These are phyloP conservation scores for Eragrostis tef DNA, from an alignment of 202 grass and related monocot species.

Conservation along the genomic window DNA sequence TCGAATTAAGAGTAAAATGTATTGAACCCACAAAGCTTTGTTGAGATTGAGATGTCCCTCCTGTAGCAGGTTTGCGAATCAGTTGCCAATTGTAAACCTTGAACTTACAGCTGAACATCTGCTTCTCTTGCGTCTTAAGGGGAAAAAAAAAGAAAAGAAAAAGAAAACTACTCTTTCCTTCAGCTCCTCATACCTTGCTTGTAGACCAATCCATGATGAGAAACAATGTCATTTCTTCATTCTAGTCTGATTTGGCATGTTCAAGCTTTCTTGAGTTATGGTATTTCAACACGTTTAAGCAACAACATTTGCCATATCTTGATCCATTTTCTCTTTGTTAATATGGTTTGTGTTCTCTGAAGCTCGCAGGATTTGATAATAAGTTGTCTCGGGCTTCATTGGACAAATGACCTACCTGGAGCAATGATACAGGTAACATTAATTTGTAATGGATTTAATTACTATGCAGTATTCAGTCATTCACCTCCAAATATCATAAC, in stretches of 20 bases:
- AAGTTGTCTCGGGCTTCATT: constrained; percentile 94
- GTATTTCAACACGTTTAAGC: neutral
- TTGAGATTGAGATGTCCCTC: neutral
- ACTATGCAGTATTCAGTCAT: neutral
- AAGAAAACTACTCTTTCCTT: neutral
- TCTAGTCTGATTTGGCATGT: constrained; percentile 27
- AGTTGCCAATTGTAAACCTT: neutral
- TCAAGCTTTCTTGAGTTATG: neutral
- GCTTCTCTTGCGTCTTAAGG: neutral
- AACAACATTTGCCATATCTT: neutral
- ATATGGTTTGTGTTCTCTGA: constrained; percentile 48
- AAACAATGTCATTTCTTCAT: neutral
- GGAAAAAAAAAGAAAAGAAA: neutral
- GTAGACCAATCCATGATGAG: neutral
- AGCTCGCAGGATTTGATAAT: constrained; percentile 89
- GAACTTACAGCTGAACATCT: neutral
- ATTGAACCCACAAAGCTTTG: neutral
- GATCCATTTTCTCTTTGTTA: constrained; percentile 28
- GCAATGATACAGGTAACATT: constrained; percentile 87
- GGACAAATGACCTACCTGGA: constrained; percentile 97
- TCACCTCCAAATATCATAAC: neutral
- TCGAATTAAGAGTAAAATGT: neutral
- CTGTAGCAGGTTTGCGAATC: neutral
- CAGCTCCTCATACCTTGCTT: constrained; percentile 9
- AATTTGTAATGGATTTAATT: neutral